phyloP scores from a whole-genome alignment of 116 monocot species.

The Dioscorea cayenensis region DNA sequence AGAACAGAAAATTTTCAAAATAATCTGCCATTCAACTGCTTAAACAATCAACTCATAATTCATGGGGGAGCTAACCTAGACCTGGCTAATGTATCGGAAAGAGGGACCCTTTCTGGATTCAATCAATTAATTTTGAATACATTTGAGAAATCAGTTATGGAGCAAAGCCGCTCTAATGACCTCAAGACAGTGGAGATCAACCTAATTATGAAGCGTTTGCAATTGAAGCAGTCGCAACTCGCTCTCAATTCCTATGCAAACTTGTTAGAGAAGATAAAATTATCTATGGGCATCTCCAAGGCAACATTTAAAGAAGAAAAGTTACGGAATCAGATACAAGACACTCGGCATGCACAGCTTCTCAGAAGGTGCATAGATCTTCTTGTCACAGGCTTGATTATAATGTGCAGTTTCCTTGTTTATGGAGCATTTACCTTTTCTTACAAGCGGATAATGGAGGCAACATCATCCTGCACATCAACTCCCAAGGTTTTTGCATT shows the following conservation, averaged over 20 bases:
- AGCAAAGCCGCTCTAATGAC: conserved; percentile 80
- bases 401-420: conserved; percentile 63
- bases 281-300: conserved; percentile 67
- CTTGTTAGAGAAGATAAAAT: conserved; percentile 62
- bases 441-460: conserved; percentile 66
- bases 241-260: conserved; percentile 59
- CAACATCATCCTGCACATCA: conserved; percentile 51
- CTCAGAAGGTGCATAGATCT: conserved; percentile 62
- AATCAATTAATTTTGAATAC: conserved; percentile 41
- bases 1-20: not conserved
- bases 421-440: conserved; percentile 74
- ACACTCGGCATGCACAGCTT: conserved; percentile 61
- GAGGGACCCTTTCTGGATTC: conserved; percentile 8
- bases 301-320: conserved; percentile 83
- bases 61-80: conserved; percentile 25
- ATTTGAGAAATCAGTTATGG: conserved; percentile 65
- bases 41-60: conserved; percentile 45
- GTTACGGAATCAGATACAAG: conserved; percentile 70
- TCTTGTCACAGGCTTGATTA: conserved; percentile 69
- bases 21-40: conserved; percentile 10
- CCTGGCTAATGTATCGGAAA: conserved; percentile 26
- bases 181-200: conserved; percentile 82
- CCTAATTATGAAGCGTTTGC: conserved; percentile 49
- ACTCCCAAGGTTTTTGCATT: conserved; percentile 28
- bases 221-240: conserved; percentile 69